Evolutionary conservation across 2,329 filamentous ascomycete species (phyloP), one percentile per base, ranked within the genome.

Genomic region (Ilyonectria robusta): DNA sequence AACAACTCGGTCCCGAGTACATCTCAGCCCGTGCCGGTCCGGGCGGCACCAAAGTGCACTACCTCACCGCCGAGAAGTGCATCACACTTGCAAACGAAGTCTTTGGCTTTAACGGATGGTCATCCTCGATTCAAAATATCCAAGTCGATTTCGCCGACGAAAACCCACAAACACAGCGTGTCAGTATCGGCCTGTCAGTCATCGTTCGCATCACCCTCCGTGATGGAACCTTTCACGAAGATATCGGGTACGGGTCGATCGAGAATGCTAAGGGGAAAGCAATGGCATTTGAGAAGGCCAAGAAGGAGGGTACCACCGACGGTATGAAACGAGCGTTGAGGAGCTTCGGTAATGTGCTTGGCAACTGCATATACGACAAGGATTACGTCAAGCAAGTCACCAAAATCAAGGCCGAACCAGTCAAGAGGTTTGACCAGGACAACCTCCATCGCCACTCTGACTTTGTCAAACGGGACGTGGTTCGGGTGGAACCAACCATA

Each of bases 301-400:
- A 98, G 84, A 99, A 99, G 80, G 95, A 98, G 83, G 97, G 94
- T 8, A 97, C 94, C 3, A 98, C 97, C 10, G 96, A 99, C 82
- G 96, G 91, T 1, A 79, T 99, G 78, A 99, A 99, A 82, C 88
- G 96, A 72, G 90, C 96, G 1, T 79, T 99, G 76, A 88, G 95
- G 66, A 98, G 91, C 70, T 99, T 99, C 81, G 96, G 96, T 66
- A 98, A 98, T 75, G 92, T 98, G 17, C 85, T 99, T 61, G 96
- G 96, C n/a, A 99, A 98, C 78, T 99, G 96, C 84, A 91, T 99
- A 66, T 98, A 99, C 81, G 96, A 99, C 83, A 97, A 98, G 81
- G 91, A 95, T 68, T 99, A 97, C 78, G 85, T 99, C 63, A 87
- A 91, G 59, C 95, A 94, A 79, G 93, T 98, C n/a, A 93, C 91